Percentiles rank a stretch among this genome's conserved stretches.
Evolutionary conservation across 1,139 yeast genomes (phyloP).

Genomic region (Candida sp.): DNA sequence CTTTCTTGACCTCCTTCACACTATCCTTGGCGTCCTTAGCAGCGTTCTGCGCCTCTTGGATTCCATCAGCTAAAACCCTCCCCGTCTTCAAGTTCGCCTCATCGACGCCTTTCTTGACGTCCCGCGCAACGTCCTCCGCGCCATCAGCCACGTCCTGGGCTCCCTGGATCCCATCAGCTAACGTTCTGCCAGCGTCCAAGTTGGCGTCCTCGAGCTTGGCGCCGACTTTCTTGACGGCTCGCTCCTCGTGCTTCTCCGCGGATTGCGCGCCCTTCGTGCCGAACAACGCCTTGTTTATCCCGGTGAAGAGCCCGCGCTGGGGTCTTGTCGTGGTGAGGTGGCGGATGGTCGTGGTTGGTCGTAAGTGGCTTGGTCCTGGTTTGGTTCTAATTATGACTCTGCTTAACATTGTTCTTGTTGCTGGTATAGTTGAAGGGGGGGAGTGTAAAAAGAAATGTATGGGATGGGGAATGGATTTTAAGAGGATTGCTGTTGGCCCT

Average conservation of each 20-base stretch:
- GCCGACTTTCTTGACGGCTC: background rate
- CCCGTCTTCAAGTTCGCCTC: slow-evolving; percentile 10
- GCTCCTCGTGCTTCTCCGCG: background rate
- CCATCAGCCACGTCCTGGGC: slow-evolving; percentile 7
- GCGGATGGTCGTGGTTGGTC: background rate
- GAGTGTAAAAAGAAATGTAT: background rate
- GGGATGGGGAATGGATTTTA: background rate
- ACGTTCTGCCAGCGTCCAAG: background rate
- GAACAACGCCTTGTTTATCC: slow-evolving; percentile 5
- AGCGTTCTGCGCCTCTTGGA: slow-evolving; percentile 10
- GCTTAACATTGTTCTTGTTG: background rate
- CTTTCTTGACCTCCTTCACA: slow-evolving; percentile 6
- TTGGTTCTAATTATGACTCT: background rate
- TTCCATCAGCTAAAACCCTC: slow-evolving; percentile 7
- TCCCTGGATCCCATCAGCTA: slow-evolving; percentile 8
- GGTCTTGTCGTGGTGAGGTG: background rate
- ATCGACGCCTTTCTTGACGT: slow-evolving; percentile 2
- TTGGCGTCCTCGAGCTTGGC: slow-evolving; percentile 6
- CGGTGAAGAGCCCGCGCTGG: background rate
- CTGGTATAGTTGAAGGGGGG: background rate
- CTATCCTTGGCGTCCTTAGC: slow-evolving; percentile 1
- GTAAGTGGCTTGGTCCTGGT: background rate
- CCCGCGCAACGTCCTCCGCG: background rate
- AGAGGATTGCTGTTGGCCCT: background rate
- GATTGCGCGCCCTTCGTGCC: slow-evolving; percentile 11